These are phyloP conservation scores for Floccularia luteovirens DNA, from an alignment of 768 basidiomycete genomes.

Conservation along the genomic window DNA sequence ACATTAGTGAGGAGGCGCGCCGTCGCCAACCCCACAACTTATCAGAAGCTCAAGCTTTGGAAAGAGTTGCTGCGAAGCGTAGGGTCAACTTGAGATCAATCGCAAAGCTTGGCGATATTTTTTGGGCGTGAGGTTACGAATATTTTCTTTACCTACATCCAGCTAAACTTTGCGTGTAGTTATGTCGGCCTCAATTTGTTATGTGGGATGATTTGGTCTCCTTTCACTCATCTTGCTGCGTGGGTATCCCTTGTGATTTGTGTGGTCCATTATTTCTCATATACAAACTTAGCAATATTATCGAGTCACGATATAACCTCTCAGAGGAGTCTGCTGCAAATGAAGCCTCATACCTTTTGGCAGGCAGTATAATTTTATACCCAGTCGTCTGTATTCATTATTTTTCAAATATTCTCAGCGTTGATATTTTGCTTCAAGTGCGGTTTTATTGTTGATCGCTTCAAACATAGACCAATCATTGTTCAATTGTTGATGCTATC, in stretches of 20 bases:
- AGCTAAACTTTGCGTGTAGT: slow-evolving; percentile 21
- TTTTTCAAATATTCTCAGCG: not conserved
- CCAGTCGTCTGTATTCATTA: slow-evolving; percentile 42
- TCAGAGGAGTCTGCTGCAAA: slow-evolving; percentile 52
- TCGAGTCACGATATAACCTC: slow-evolving; percentile 59
- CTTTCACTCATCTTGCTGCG: slow-evolving; percentile 73
- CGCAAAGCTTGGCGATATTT: slow-evolving; percentile 63
- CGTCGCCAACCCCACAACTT: slow-evolving; percentile 33
- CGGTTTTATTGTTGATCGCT: slow-evolving; percentile 57
- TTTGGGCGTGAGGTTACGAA: slow-evolving; percentile 60
- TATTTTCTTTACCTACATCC: not conserved
- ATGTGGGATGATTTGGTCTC: slow-evolving; percentile 72
- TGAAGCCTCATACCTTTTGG: slow-evolving; percentile 65
- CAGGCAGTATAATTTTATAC: slow-evolving; percentile 62
- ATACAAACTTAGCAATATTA: slow-evolving; percentile 46
- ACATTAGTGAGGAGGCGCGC: slow-evolving; percentile 48
- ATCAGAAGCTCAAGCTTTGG: slow-evolving; percentile 54
- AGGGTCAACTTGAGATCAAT: slow-evolving; percentile 55
- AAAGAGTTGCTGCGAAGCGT: slow-evolving; percentile 59
- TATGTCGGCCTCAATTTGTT: slow-evolving; percentile 72
- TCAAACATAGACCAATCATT: slow-evolving; percentile 50
- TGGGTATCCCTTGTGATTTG: slow-evolving; percentile 22
- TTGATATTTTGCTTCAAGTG: slow-evolving; percentile 39
- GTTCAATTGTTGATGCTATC: slow-evolving; percentile 51
- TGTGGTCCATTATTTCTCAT: slow-evolving; percentile 4